These are phyloP conservation scores for Phialemonium atrogriseum DNA, from an alignment of 2,329 filamentous ascomycete genomes.

Conservation along the genomic window DNA sequence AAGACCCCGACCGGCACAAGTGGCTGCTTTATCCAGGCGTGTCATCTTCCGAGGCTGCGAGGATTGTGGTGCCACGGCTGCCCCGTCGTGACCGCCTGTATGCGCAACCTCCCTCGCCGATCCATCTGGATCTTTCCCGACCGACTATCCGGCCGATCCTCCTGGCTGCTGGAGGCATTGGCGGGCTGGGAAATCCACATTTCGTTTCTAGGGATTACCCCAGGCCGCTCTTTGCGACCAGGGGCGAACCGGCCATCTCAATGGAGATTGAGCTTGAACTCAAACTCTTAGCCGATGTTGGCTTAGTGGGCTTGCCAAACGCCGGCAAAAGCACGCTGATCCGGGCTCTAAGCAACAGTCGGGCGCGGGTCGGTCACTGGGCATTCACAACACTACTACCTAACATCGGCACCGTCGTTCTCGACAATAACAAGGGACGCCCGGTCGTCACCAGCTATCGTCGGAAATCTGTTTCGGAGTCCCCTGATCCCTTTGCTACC, in stretches of 20 bases:
- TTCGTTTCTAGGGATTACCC: conserved; percentile 71
- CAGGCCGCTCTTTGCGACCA: conserved; percentile 80
- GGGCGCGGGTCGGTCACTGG: conserved; percentile 87
- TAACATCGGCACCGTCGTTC: conserved; percentile 90
- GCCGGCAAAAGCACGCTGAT: conserved; percentile 92
- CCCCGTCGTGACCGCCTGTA: conserved; percentile 45
- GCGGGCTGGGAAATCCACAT: conserved; percentile 88
- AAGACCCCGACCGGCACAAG: conserved; percentile 53
- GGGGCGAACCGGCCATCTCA: conserved; percentile 70
- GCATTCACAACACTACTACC: conserved; percentile 93
- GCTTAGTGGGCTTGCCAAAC: conserved; percentile 89
- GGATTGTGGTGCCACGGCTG: conserved; percentile 39
- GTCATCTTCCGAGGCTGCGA: conserved; percentile 57
- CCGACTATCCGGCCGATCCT: conserved; percentile 79
- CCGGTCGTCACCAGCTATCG: conserved; percentile 40
- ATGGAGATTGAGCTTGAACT: conserved; percentile 82
- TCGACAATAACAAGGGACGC: conserved; percentile 77
- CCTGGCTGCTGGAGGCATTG: conserved; percentile 78
- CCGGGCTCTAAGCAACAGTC: conserved; percentile 77
- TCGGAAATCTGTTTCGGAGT: conserved; percentile 31
- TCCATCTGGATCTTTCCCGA: conserved; percentile 63
- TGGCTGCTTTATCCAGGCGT: conserved; percentile 84
- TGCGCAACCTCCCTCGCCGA: conserved; percentile 63
- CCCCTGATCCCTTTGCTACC: conserved; percentile 23
- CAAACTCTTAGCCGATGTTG: conserved; percentile 91